Conservation (phyloP, 78 protist species). For the Reticulomyxa filosa region DNA sequence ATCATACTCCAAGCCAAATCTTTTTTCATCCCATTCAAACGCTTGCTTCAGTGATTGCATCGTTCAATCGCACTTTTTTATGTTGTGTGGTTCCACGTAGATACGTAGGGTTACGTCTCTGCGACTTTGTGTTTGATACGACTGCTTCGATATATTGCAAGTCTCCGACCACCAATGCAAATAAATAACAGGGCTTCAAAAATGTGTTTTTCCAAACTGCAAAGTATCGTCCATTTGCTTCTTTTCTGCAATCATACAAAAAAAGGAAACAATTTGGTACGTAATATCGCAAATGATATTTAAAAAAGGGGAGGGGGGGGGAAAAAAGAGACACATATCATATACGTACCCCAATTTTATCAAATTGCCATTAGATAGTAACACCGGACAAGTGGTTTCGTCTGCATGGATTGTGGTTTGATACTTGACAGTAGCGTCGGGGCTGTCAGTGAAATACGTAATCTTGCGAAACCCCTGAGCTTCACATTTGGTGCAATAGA, state of each 20-base stretch:
- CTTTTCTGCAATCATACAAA: neutral
- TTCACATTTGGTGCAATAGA: slow-evolving; percentile 23
- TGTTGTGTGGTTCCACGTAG: neutral
- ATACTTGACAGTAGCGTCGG: slow-evolving; percentile 3
- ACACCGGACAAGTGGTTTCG: slow-evolving; percentile 1
- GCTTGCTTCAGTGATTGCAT: slow-evolving; percentile 8
- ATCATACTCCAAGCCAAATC: slow-evolving; percentile 10
- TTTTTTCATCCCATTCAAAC: neutral
- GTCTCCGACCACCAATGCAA: slow-evolving; percentile 13
- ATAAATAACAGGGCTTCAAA: slow-evolving; percentile 13
- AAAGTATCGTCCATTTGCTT: neutral
- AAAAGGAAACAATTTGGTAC: neutral
- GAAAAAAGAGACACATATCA: neutral
- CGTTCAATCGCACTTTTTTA: neutral
- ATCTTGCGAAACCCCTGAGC: slow-evolving; percentile 21
- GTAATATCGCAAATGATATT: neutral
- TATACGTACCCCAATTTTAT: neutral
- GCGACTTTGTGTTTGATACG: neutral
- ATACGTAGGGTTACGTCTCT: neutral
- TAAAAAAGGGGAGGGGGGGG: neutral
- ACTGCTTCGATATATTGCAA: neutral
- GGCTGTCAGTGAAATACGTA: slow-evolving; percentile 17
- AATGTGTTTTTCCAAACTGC: slow-evolving; percentile 11
- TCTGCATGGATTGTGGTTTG: slow-evolving; percentile 1
- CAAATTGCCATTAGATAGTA: slow-evolving; percentile 17